Base-by-base conservation (phyloP, 306 rosid species). In the Rosa persica region DNA sequence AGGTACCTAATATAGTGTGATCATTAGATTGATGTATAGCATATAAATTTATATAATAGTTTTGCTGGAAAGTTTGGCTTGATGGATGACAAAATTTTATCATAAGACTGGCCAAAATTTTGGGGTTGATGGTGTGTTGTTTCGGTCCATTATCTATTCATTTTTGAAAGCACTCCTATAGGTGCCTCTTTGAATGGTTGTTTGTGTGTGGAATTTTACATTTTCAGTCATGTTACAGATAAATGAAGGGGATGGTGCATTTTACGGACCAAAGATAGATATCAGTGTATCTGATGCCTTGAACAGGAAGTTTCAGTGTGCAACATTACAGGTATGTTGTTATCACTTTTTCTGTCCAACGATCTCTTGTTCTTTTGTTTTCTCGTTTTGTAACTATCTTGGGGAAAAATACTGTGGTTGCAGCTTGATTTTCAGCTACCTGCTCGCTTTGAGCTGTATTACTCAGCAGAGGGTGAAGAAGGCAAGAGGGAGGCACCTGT, bases 351-450 rank as follows among this genome's bases (percentile, higher is more conserved):
- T 20, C 67, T 71, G 12, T 19, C n/a, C 2, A 12, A 72, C 30
- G 34, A 52, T 78, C 74, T 25, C 25, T 2, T 64, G 25, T 69
- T 23, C 25, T 57, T 73, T 55, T 67, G 76, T 65, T 43, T 79
- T 70, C 49, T 49, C 72, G 52, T 27, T 46, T 34, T 65, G 52
- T 39, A 44, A 77, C 73, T 51, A 12, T 80, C 40, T 82, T 71
- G 12, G 65, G 43, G 55, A 61, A 75, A 82, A 75, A 51, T 47
- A 19, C 27, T 80, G 78, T 89, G 77, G 77, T 84, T 79, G 82
- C 91, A 95, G 98, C 91, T 95, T 79, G 98, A 95, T 80, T 95
- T 95, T 85, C 98, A 94, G 84, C 97, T 92, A 70, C 98, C 98
- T 30, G 84, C 86, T 72, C 97, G 97, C 27, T 94, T 94, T 67